These are phyloP conservation scores for Sphagnum fallax DNA, from an alignment of 228 moss, liverwort and hornwort genomes.

Conservation along the genomic window DNA sequence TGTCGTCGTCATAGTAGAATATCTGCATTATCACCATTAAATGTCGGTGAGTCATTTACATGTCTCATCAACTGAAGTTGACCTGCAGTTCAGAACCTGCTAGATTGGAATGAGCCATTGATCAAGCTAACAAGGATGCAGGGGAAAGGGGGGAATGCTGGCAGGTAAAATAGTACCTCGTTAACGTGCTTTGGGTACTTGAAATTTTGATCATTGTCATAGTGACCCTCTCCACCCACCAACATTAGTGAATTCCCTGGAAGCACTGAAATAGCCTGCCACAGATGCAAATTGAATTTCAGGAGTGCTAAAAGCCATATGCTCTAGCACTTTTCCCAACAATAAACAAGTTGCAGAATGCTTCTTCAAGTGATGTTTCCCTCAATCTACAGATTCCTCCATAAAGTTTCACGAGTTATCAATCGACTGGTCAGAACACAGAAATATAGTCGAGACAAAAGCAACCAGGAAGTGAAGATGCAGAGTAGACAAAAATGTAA, in stretches of 20 bases:
- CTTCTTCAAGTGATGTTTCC: neutral
- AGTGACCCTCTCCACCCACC: slow-evolving; percentile 92
- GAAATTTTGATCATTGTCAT: slow-evolving; percentile 18
- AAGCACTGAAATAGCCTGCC: slow-evolving; percentile 63
- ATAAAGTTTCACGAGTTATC: neutral
- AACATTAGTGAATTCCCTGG: slow-evolving; percentile 68
- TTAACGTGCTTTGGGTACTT: slow-evolving; percentile 94
- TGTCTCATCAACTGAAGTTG: no score
- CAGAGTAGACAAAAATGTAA: no score
- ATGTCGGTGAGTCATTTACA: neutral
- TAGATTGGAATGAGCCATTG: no score
- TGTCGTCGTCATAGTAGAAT: slow-evolving; percentile 57
- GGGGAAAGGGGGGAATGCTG: neutral
- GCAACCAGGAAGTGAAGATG: no score
- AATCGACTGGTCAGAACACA: neutral
- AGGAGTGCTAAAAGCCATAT: no score
- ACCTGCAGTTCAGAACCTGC: no score
- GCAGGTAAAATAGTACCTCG: slow-evolving; percentile 40
- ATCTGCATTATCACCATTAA: slow-evolving; percentile 25
- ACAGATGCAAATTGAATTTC: neutral
- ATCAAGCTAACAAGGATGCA: neutral
- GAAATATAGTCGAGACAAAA: no score
- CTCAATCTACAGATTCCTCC: slow-evolving; percentile 1
- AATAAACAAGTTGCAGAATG: neutral
- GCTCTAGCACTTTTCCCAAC: no score